Conservation (phyloP, 108 stramenopile species). For the Pseudonitzschia multistriata region DNA sequence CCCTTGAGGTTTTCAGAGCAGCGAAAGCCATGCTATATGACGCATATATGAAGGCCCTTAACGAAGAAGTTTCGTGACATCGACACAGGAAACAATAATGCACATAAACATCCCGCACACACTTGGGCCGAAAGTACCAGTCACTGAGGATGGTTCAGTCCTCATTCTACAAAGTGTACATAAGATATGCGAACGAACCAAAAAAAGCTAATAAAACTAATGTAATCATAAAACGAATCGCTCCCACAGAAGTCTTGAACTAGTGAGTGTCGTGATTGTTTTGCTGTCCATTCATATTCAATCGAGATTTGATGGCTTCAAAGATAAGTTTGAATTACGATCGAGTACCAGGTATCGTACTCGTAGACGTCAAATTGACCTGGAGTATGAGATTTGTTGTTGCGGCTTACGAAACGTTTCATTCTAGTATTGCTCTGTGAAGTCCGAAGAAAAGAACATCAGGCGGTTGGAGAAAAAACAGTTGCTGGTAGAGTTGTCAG, state of each 20-base stretch:
- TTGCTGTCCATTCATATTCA: no score
- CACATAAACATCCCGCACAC: conserved; percentile 1
- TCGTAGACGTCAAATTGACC: no score
- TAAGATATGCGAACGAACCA: neutral
- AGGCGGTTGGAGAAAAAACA: neutral
- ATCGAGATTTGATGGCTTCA: no score
- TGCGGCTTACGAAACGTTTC: neutral
- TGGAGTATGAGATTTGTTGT: neutral
- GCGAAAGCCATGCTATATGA: conserved; percentile 47
- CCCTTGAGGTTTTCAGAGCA: conserved; percentile 31
- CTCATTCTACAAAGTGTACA: neutral
- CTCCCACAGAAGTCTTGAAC: no score
- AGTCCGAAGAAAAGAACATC: neutral
- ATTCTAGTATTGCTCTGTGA: neutral
- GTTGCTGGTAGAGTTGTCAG: neutral
- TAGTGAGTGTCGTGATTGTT: no score
- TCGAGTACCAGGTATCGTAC: no score
- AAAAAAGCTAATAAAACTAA: neutral
- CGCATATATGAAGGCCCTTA: conserved; percentile 36
- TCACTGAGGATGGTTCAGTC: neutral
- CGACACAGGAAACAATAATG: neutral
- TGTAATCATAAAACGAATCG: neutral
- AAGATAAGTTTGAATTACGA: no score
- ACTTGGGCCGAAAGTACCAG: neutral
- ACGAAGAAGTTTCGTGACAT: neutral